Percentiles rank a stretch among this genome's conserved stretches.
phyloP scores from a whole-genome alignment of 2,329 filamentous ascomycete genomes.

The Paecilomyces formosus region DNA sequence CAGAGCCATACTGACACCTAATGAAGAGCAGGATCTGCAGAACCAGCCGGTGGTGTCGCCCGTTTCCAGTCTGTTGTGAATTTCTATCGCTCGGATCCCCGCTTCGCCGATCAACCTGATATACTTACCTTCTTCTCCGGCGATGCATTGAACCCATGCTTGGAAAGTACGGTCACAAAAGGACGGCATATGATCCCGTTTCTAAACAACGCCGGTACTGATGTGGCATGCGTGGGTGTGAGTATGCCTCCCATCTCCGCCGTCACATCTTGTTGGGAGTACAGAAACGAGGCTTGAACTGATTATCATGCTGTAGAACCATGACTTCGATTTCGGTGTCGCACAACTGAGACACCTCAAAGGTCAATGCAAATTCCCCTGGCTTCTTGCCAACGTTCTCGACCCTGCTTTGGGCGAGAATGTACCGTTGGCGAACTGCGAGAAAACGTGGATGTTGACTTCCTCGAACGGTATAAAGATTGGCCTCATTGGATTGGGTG shows the following conservation, averaged over 20 bases:
- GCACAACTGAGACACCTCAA: conserved; percentile 68
- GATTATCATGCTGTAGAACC: conserved; percentile 53
- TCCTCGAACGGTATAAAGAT: conserved; percentile 79
- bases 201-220: conserved; percentile 68
- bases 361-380: conserved; percentile 72
- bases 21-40: conserved; percentile 55
- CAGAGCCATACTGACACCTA: conserved; percentile 1
- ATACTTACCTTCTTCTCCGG: conserved; percentile 80
- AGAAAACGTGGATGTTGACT: conserved; percentile 68
- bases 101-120: conserved; percentile 56
- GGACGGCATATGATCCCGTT: conserved; percentile 85
- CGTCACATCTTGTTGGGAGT: not conserved
- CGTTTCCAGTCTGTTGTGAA: conserved; percentile 74
- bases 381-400: conserved; percentile 81
- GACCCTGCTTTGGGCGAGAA: conserved; percentile 72
- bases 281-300: not conserved
- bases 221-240: conserved; percentile 76
- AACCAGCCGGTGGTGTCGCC: conserved; percentile 74
- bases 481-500: conserved; percentile 76
- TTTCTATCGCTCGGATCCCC: conserved; percentile 59
- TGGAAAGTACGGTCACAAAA: conserved; percentile 85
- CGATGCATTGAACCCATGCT: conserved; percentile 84
- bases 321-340: conserved; percentile 88
- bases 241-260: conserved; percentile 23
- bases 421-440: conserved; percentile 67